Conservation (phyloP, 2,329 filamentous ascomycete genomes). For the Colletotrichum tanaceti region DNA sequence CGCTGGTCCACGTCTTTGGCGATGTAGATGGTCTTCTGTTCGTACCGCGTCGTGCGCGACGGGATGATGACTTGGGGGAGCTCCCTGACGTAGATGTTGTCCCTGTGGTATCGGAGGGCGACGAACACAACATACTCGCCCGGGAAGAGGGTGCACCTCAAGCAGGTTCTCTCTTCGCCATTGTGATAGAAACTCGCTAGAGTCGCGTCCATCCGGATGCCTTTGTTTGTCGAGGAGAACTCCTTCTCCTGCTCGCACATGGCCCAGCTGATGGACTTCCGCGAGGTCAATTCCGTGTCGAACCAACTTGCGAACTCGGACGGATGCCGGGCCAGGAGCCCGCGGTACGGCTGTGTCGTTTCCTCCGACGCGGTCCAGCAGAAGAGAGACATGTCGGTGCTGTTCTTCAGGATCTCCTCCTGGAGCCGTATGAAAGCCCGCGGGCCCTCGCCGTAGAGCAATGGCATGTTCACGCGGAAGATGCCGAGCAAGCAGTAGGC, state of each 20-base stretch:
- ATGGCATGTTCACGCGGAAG: slow-evolving; percentile 46
- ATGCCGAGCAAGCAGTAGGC: slow-evolving; percentile 47
- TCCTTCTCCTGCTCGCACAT: slow-evolving; percentile 21
- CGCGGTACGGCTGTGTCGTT: not conserved
- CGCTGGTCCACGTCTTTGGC: slow-evolving; percentile 11
- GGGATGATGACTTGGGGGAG: slow-evolving; percentile 6
- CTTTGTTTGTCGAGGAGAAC: slow-evolving; percentile 9
- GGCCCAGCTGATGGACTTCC: slow-evolving; percentile 15
- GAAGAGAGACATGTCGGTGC: slow-evolving; percentile 31
- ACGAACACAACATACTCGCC: slow-evolving; percentile 12
- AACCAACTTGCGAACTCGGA: slow-evolving; percentile 6
- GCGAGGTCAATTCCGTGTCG: slow-evolving; percentile 8
- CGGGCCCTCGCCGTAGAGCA: slow-evolving; percentile 45
- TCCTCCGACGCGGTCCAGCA: slow-evolving; percentile 10
- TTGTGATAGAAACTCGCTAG: not conserved
- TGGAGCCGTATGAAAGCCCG: slow-evolving; percentile 43
- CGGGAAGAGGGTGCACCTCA: slow-evolving; percentile 5
- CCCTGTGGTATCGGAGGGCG: slow-evolving; percentile 12
- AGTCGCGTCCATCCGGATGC: slow-evolving; percentile 5
- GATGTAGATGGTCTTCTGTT: slow-evolving; percentile 12
- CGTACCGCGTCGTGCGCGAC: not conserved
- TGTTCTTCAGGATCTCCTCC: slow-evolving; percentile 14
- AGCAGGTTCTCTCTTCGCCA: not conserved
- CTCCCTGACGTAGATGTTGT: slow-evolving; percentile 18
- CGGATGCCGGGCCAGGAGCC: slow-evolving; percentile 6